Evolutionary conservation across 371 early-diverging fungal species (phyloP), one percentile per base, ranked within the genome.

Genomic region (Lichtheimia hyalospora): DNA sequence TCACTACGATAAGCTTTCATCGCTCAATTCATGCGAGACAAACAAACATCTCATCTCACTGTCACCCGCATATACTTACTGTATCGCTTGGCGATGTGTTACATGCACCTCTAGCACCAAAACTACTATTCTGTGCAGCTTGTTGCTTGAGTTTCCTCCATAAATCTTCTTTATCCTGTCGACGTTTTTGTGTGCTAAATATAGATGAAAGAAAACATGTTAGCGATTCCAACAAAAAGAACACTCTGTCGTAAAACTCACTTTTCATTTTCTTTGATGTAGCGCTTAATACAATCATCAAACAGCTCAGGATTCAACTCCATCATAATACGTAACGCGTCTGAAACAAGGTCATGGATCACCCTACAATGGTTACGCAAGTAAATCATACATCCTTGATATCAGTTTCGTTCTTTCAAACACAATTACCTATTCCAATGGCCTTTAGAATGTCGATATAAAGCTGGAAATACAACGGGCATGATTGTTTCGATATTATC

Each of bases 361-460:
- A 93, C 92, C 64, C 92, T 92, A 46, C 7, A 16, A 46, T 1
- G 0, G 18, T 16, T 16, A 18, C 2, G 10, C n/a, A 13, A 18
- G 15, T 21, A 13, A 46, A 16, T 46, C 46, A 5, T 34, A 1
- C 34, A 34, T 34, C 10, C 34, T 34, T 6, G 34, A 34, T 34
- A 4, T 8, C 7, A n/a, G 10, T 5, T 15, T 18, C 10, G 2
- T 12, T 5, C 5, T 13, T 25, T 18, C n/a, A 20, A 34, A 2
- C 4, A 21, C 20, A n/a, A n/a, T 41, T 55, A 95, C 89, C 92
- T 83, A 79, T 97, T 97, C 98, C 98, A 98, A 68, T 97, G 97
- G 10, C 90, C 78, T 65, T 95, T 92, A 50, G 96, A 94, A 73
- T 93, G 90, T 23, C 87, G 87, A 69, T 93, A 96, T 28, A 98